Conservation (phyloP, 1,139 yeast species). For the Torulaspora pretoriensis region DNA sequence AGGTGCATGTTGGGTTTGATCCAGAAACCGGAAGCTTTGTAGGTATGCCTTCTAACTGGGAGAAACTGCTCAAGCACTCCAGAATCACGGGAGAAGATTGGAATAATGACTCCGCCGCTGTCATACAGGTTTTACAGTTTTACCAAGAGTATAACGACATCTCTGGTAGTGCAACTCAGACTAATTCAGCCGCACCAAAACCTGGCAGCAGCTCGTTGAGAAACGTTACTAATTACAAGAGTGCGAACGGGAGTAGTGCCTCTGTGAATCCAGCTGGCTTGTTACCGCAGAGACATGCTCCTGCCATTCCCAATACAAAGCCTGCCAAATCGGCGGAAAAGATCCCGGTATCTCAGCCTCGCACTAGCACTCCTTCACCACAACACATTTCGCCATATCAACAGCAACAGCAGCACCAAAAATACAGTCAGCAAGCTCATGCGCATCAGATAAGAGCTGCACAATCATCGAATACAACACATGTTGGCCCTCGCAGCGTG, state of each 20-base stretch:
- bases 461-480: constrained; percentile 5
- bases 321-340: constrained; percentile 11
- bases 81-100: constrained; percentile 79
- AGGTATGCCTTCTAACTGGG: constrained; percentile 79
- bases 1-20: constrained; percentile 59
- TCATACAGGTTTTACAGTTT: constrained; percentile 87
- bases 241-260: constrained; percentile 4
- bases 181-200: constrained; percentile 5
- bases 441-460: constrained; percentile 24
- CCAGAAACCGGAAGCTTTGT: constrained; percentile 71
- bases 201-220: constrained; percentile 9
- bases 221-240: constrained; percentile 8
- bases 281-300: constrained; percentile 47
- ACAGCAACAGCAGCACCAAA: constrained; percentile 20
- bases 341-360: constrained; percentile 14
- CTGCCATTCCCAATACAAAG: constrained; percentile 41
- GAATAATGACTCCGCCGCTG: constrained; percentile 81
- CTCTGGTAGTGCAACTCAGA: constrained; percentile 37
- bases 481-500: constrained; percentile 15
- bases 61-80: constrained; percentile 65
- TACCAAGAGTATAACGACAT: constrained; percentile 47
- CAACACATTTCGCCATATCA: constrained; percentile 10
- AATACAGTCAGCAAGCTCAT: constrained; percentile 27
- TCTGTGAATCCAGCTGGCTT: constrained; percentile 26
- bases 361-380: constrained; percentile 14